phyloP scores from a whole-genome alignment of 2,329 filamentous ascomycete species.

The Cryphonectria nitschkei region DNA sequence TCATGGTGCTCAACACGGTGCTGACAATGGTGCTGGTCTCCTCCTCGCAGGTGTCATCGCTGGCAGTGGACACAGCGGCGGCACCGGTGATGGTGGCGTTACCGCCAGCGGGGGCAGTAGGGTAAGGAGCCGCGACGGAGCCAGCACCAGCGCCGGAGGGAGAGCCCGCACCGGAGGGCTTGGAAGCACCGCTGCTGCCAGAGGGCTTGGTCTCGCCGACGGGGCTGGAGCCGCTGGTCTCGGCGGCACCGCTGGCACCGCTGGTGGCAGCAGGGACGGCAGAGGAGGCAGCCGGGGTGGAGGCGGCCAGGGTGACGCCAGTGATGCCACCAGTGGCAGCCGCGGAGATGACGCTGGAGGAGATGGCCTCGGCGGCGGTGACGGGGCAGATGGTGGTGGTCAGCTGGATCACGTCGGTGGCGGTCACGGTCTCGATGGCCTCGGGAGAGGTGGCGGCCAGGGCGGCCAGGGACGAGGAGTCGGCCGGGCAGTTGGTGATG shows the following conservation, averaged over 20 bases:
- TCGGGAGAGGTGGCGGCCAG: conserved; percentile 36
- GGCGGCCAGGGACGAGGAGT: conserved; percentile 35
- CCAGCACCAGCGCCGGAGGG: neutral
- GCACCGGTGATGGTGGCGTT: conserved; percentile 14
- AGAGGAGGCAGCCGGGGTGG: conserved; percentile 35
- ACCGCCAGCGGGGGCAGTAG: neutral
- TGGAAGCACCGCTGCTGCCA: conserved; percentile 8
- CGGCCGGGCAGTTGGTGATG: conserved; percentile 47
- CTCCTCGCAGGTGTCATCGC: conserved; percentile 26
- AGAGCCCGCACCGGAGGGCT: conserved; percentile 13
- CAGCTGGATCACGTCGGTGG: conserved; percentile 45
- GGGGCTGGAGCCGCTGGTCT: conserved; percentile 27
- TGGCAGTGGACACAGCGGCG: conserved; percentile 14
- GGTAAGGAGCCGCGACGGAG: neutral
- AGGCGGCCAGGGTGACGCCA: conserved; percentile 47
- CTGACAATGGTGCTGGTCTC: conserved; percentile 35
- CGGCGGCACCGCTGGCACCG: conserved; percentile 31
- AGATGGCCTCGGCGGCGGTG: conserved; percentile 43
- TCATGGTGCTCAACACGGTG: conserved; percentile 35
- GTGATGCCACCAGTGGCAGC: conserved; percentile 40
- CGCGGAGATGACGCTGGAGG: conserved; percentile 40
- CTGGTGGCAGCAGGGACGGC: conserved; percentile 22
- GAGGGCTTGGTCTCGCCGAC: conserved; percentile 28
- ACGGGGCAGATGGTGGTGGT: conserved; percentile 49
- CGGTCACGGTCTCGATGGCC: conserved; percentile 37